phyloP scores from a whole-genome alignment of 2,329 filamentous ascomycete genomes.

The Phaeosphaeriaceae sp. region DNA sequence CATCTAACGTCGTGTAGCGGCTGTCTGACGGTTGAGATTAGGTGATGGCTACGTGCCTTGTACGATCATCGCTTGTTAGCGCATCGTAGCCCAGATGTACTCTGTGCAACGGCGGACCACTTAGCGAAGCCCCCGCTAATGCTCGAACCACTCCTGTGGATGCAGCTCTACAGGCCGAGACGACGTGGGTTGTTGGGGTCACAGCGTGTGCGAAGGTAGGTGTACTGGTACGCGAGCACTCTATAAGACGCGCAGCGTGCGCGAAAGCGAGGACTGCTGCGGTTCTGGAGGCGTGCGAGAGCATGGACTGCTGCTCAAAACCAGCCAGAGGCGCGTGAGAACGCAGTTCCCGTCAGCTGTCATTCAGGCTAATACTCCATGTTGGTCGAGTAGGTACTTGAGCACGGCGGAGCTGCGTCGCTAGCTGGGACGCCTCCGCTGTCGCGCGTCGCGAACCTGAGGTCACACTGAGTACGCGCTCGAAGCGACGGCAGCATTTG shows the following conservation, averaged over 20 bases:
- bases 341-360: conserved; percentile 23
- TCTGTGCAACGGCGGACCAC: conserved; percentile 30
- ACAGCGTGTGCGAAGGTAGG: background rate
- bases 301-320: conserved; percentile 27
- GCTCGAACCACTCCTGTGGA: conserved; percentile 35
- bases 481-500: conserved; percentile 12
- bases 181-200: background rate
- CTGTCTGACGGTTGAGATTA: conserved; percentile 1
- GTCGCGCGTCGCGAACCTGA: conserved; percentile 15
- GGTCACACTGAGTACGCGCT: conserved; percentile 13
- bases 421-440: conserved; percentile 14
- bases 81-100: conserved; percentile 16
- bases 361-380: conserved; percentile 39
- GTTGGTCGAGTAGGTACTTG: conserved; percentile 33
- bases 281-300: background rate
- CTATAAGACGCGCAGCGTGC: conserved; percentile 6
- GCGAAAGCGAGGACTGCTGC: background rate
- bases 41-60: conserved; percentile 7
- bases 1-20: conserved; percentile 15
- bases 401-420: conserved; percentile 18
- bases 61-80: conserved; percentile 18
- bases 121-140: conserved; percentile 26
- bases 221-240: background rate
- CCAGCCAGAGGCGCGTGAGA: conserved; percentile 23
- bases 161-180: background rate